Percentiles rank a stretch among this genome's conserved stretches.
Conservation (phyloP, 225 moss, liverwort and hornwort species). For the Asterella californica region DNA sequence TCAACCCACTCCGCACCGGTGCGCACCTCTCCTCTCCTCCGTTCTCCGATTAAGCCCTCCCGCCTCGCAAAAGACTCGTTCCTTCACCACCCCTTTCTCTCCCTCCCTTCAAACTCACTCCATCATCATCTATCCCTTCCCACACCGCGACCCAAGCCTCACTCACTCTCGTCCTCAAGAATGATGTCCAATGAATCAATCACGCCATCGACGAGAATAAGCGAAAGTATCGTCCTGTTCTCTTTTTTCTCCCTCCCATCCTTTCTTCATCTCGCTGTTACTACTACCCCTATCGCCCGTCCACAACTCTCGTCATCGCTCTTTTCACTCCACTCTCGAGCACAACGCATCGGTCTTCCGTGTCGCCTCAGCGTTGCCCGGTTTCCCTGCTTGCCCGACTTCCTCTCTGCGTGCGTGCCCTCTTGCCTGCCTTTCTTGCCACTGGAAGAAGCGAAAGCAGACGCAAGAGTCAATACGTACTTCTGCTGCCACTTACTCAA, state of each 20-base stretch:
- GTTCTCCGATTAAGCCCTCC: neutral
- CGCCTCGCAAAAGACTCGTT: neutral
- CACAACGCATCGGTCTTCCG: neutral
- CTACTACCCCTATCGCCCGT: neutral
- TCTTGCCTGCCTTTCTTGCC: conserved; percentile 1
- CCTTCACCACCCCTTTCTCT: neutral
- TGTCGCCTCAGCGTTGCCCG: neutral
- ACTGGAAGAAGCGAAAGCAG: conserved; percentile 2
- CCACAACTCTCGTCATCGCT: neutral
- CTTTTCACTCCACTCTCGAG: neutral
- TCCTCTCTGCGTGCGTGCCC: neutral
- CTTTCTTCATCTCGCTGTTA: neutral
- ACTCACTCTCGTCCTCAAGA: conserved; percentile 6
- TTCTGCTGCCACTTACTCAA: neutral
- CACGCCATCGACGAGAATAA: neutral
- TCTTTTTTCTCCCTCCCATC: neutral
- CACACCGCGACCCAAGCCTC: neutral
- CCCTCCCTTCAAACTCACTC: neutral
- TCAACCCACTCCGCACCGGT: neutral
- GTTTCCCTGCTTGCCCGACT: neutral
- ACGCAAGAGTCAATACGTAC: conserved; percentile 9
- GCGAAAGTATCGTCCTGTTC: neutral
- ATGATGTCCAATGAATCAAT: neutral
- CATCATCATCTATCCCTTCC: too few relatives aligned
- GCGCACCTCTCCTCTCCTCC: neutral